Percentiles rank a stretch among this genome's conserved stretches.
Evolutionary conservation across 192 early-diverging fungal species (phyloP).

Genomic region (Entomortierella chlamydospora): DNA sequence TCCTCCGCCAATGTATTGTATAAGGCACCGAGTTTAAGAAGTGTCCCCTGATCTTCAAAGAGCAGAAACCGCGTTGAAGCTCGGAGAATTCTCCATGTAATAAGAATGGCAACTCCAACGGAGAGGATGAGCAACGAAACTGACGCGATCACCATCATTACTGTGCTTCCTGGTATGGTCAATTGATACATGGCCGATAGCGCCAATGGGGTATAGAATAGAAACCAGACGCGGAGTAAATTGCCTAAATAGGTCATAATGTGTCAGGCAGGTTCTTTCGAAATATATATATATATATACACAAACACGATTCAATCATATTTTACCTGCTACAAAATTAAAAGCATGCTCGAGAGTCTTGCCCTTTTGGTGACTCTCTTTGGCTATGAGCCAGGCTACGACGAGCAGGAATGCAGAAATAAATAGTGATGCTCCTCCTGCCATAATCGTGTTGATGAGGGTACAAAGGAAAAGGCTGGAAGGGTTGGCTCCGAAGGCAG

Average conservation of each 20-base stretch:
- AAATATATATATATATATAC: too few relatives aligned
- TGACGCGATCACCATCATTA: slow-evolving; percentile 39
- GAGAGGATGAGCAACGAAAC: slow-evolving; percentile 52
- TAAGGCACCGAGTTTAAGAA: slow-evolving; percentile 59
- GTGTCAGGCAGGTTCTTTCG: too few relatives aligned
- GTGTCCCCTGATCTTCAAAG: slow-evolving; percentile 50
- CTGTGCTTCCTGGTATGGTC: slow-evolving; percentile 49
- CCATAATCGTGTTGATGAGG: slow-evolving; percentile 30
- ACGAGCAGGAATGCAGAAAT: slow-evolving; percentile 20
- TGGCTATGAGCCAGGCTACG: slow-evolving; percentile 21
- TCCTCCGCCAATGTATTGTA: slow-evolving; percentile 62
- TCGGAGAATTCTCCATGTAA: slow-evolving; percentile 54
- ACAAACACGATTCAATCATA: too few relatives aligned
- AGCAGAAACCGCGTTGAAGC: slow-evolving; percentile 42
- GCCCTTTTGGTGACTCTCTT: slow-evolving; percentile 34
- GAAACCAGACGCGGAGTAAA: slow-evolving; percentile 46
- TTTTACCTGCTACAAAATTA: slow-evolving; percentile 46
- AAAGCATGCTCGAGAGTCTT: slow-evolving; percentile 50
- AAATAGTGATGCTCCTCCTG: slow-evolving; percentile 34
- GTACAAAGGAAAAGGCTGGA: slow-evolving; percentile 32
- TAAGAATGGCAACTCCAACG: slow-evolving; percentile 30
- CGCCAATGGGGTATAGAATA: slow-evolving; percentile 58
- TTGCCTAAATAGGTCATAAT: slow-evolving; percentile 40
- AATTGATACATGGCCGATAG: slow-evolving; percentile 61
- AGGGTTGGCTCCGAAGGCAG: slow-evolving; percentile 43